These are phyloP conservation scores for Cryomyces minteri DNA, from an alignment of 495 filamentous ascomycete species.

Conservation along the genomic window DNA sequence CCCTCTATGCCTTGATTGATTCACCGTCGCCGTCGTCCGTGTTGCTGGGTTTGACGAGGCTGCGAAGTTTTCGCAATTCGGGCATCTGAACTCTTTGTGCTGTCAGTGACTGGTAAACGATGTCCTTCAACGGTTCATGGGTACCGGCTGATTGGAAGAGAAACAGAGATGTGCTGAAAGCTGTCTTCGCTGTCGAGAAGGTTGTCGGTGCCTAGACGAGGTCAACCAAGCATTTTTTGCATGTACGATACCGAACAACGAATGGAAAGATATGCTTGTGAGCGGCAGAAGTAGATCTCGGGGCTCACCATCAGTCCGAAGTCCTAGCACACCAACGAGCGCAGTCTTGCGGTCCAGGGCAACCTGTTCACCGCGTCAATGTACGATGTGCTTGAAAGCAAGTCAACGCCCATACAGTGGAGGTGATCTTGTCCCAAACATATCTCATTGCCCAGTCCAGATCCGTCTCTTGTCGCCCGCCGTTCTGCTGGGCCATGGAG, in stretches of 20 bases:
- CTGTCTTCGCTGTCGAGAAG: constrained; percentile 39
- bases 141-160: constrained; percentile 53
- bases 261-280: too few relatives aligned
- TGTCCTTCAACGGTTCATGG: background rate
- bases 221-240: too few relatives aligned
- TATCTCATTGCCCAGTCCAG: constrained; percentile 83
- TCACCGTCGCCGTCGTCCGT: constrained; percentile 61
- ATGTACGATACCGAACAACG: too few relatives aligned
- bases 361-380: constrained; percentile 28
- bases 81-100: constrained; percentile 42
- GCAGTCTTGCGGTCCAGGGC: constrained; percentile 68
- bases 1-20: constrained; percentile 3
- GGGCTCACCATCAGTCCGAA: constrained; percentile 51
- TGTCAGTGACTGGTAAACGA: too few relatives aligned
- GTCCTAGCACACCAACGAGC: constrained; percentile 59
- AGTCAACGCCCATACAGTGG: constrained; percentile 31
- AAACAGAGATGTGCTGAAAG: constrained; percentile 61
- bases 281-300: too few relatives aligned
- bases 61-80: constrained; percentile 43
- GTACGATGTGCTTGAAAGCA: too few relatives aligned
- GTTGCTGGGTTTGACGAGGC: constrained; percentile 40
- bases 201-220: constrained; percentile 39
- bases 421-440: constrained; percentile 90
- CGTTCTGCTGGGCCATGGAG: constrained; percentile 60
- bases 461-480: constrained; percentile 62